Evolutionary conservation across 805 yeast genomes (phyloP), one percentile per base, ranked within the genome.

Genomic region (Clavispora phyllophila): DNA sequence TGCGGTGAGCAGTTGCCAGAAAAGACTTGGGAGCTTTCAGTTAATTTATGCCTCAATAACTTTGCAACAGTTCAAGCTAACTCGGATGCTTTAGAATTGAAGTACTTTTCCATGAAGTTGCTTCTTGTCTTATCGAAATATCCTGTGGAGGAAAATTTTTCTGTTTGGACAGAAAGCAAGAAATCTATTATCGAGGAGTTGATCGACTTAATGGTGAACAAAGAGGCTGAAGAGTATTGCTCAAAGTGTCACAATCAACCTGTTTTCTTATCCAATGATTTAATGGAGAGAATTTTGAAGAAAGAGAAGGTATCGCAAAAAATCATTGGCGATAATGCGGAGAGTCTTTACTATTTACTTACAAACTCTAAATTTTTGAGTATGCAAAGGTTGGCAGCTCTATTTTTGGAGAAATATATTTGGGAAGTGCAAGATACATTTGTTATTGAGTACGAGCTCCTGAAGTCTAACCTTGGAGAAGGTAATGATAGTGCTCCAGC

Each of bases 391-490:
- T 55, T 76, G 4, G 63, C 72, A 5, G 63, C 71, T 3, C 43
- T 48, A 1, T 49, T 77, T 13, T 59, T 83, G 37, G 61, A 59
- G 18, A 53, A 48, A 9, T 37, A 75, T 17, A 72, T 83, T 27
- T 56, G 68, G 5, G 59, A 58, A 13, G 62, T 58, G 24, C 90
- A 83, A 53, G 81, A 81, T 51, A 79, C 76, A 17, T 56, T 73
- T 26, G 83, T 82, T 2, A 72, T 84, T 39, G 88, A 84, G 39
- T 76, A 70, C 48, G 82, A 82, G 43, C 64, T 84, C 40, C 61
- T 57, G 23, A 77, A 73, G 36, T 62, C 73, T n/a, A 62, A 57
- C 12, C 47, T 61, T 7, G 45, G 45, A 14, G 58, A 46, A 2
- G 53, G 46, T 4, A 47, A 41, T 1, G 44, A 37, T 14, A 26